Evolutionary conservation across 768 basidiomycete genomes (phyloP).

Genomic region (Pluteus cervinus): DNA sequence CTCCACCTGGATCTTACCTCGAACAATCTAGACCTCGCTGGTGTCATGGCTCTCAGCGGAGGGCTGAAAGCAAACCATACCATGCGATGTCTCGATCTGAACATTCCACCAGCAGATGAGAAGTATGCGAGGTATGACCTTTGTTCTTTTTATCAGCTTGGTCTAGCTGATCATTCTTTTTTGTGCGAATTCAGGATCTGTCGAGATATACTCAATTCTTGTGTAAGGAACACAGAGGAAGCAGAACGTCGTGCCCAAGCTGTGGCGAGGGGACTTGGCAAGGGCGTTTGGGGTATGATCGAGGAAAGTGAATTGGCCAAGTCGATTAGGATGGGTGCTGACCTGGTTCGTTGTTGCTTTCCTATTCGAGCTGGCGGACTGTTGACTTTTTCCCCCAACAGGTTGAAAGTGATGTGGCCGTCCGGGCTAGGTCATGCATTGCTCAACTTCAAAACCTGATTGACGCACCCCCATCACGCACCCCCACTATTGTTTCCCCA

Average conservation of each 20-base stretch:
- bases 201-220: constrained; percentile 84
- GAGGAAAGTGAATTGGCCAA: constrained; percentile 80
- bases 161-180: constrained; percentile 6
- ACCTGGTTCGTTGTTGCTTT: constrained; percentile 31
- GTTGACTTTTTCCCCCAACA: constrained; percentile 11
- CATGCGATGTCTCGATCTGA: constrained; percentile 90
- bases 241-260: constrained; percentile 45
- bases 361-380: constrained; percentile 4
- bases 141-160: constrained; percentile 3
- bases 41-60: constrained; percentile 86
- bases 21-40: constrained; percentile 81
- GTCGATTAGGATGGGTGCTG: constrained; percentile 57
- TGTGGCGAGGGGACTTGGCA: constrained; percentile 47
- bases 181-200: constrained; percentile 49
- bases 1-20: constrained; percentile 88
- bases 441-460: constrained; percentile 29
- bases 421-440: constrained; percentile 40
- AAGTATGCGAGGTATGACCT: constrained; percentile 59
- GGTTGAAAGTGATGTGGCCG: constrained; percentile 40
- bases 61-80: constrained; percentile 80
- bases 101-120: constrained; percentile 83
- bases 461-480: constrained; percentile 7
- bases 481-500: constrained; percentile 8
- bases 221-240: constrained; percentile 90
- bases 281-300: constrained; percentile 80